Evolutionary conservation across 129 eudicot species (phyloP).

Genomic region (Lonicera japonica): DNA sequence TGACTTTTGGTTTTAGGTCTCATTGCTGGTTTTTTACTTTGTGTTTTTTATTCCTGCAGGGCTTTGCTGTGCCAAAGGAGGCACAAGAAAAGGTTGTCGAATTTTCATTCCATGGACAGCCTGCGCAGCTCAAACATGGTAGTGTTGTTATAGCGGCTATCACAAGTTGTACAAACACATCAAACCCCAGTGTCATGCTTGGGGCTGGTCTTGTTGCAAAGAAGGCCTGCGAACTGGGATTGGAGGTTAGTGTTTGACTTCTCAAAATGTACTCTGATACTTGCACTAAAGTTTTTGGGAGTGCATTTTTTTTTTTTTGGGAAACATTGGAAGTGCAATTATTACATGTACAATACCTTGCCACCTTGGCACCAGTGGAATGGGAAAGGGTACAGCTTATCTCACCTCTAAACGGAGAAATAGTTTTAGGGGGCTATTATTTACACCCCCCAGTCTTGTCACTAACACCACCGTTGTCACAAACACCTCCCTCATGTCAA

Average conservation of each 20-base stretch:
- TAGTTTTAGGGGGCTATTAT: background rate
- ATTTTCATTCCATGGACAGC: conserved; percentile 80
- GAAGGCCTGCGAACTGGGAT: conserved; percentile 95
- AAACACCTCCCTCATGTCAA: too few species aligned
- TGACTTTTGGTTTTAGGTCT: background rate
- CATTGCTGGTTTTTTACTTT: background rate
- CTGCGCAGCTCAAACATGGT: conserved; percentile 93
- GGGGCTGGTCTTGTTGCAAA: conserved; percentile 99
- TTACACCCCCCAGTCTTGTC: too few species aligned
- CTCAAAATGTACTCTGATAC: conserved; percentile 2
- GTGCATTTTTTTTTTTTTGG: too few species aligned
- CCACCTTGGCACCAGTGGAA: background rate
- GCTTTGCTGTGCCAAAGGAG: conserved; percentile 91
- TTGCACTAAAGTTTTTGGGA: background rate
- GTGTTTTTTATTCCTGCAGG: conserved; percentile 33
- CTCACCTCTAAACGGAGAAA: background rate
- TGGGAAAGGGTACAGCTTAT: background rate
- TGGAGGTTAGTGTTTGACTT: conserved; percentile 50
- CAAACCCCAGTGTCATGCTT: conserved; percentile 99
- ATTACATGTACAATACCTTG: background rate
- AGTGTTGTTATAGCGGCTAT: conserved; percentile 98
- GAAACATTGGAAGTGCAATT: background rate
- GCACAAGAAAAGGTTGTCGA: conserved; percentile 78
- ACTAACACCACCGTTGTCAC: too few species aligned
- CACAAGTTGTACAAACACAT: conserved; percentile 96